Evolutionary conservation across 257 asterid species (phyloP), one percentile per base, ranked within the genome.

Genomic region (Striga asiatica): DNA sequence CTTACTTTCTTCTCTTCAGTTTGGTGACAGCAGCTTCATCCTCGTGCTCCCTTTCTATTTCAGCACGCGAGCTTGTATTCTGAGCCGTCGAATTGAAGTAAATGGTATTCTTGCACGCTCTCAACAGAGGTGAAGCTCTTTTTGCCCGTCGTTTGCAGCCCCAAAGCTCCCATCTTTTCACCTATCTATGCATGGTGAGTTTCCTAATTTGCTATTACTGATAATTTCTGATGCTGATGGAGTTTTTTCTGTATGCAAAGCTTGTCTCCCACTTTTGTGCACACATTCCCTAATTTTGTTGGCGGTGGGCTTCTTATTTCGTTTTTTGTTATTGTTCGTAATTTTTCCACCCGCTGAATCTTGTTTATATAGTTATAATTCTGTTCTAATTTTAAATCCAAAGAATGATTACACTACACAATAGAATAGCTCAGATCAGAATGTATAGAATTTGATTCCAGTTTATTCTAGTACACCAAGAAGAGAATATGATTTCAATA

Each of bases 91-190:
- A 7, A n/a, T n/a, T n/a, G 2, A 58, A 11, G 50, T 64, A 60
- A 60, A 66, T 69, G 66, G 50, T 71, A 16, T 64, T 68, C 28
- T n/a, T 52, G 27, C 47, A 58, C 50, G 31, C 69, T 38, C 50
- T 60, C 3, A 42, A 10, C 21, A 61, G 63, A 58, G 50, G 66
- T 28, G 73, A 64, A 31, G 57, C 73, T 55, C 41, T 34, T 41
- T 56, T 45, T 39, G 23, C 16, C 49, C 69, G 64, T 5, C 64
- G 64, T 10, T 54, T 51, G 60, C 62, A 7, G 65, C 31, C 13
- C 53, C 60, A 42, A 16, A 22, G 31, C 39, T 59, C 72, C 64
- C 65, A 46, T 51, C 48, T 52, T 19, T 41, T 52, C 62, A 29
- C 52, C 22, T 56, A 60, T 13, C 24, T 45, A 6, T 32, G 8